Percentiles rank a stretch among this genome's conserved stretches.
Evolutionary conservation across 164 flowering plant species (phyloP).

Genomic region (Pachysandra terminalis): DNA sequence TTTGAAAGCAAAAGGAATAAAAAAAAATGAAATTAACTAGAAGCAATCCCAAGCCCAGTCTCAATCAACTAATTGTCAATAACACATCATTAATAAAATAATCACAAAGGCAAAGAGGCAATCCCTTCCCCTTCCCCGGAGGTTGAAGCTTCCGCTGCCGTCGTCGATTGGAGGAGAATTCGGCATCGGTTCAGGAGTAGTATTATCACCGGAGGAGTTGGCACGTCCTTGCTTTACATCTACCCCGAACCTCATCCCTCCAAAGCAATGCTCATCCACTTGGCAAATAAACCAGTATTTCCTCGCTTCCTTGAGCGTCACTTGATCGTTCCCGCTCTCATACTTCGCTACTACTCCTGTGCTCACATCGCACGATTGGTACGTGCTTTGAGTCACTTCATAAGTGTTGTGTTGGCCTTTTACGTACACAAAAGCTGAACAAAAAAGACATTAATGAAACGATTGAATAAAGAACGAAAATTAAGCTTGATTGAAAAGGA

Average conservation of each 20-base stretch:
- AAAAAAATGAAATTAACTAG: too few relatives aligned
- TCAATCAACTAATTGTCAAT: too few relatives aligned
- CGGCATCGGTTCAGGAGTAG: too few relatives aligned
- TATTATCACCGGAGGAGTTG: not conserved
- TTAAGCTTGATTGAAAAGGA: not conserved
- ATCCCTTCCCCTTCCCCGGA: too few relatives aligned
- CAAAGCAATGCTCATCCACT: slow-evolving; percentile 40
- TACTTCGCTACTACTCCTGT: slow-evolving; percentile 34
- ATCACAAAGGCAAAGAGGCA: too few relatives aligned
- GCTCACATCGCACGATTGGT: slow-evolving; percentile 35
- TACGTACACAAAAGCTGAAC: slow-evolving; percentile 41
- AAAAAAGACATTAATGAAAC: not conserved
- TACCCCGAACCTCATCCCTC: slow-evolving; percentile 52
- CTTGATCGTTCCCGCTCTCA: slow-evolving; percentile 36
- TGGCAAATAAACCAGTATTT: slow-evolving; percentile 54
- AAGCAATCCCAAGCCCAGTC: too few relatives aligned
- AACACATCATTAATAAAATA: too few relatives aligned
- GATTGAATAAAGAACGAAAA: too few relatives aligned
- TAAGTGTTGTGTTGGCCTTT: slow-evolving; percentile 37
- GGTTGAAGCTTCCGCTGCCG: too few relatives aligned
- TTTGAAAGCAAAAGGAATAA: too few relatives aligned
- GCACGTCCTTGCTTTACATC: slow-evolving; percentile 16
- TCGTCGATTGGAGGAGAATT: too few relatives aligned
- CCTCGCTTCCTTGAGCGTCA: slow-evolving; percentile 30
- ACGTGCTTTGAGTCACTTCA: slow-evolving; percentile 38